phyloP scores from a whole-genome alignment of 2,329 filamentous ascomycete species.

The Pestalotiopsis sp. region DNA sequence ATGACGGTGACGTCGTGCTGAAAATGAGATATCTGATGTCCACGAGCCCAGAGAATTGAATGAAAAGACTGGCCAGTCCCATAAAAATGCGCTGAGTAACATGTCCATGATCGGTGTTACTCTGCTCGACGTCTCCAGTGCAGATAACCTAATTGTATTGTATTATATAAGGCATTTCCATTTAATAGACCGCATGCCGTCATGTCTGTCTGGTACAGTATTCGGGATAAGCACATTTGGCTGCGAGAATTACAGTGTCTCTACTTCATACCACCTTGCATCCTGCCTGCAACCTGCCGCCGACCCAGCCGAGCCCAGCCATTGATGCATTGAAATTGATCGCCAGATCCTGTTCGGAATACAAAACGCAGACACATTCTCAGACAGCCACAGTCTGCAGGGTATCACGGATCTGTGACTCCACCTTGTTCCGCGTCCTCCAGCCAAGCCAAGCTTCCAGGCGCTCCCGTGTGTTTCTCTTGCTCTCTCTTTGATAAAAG shows the following conservation, averaged over 20 bases:
- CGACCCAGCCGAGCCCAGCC: background rate
- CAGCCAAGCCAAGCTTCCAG: background rate
- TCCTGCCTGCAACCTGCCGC: background rate
- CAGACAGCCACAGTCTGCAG: background rate
- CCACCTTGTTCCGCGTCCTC: background rate
- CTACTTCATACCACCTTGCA: background rate
- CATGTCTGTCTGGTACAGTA: background rate
- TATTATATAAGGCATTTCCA: background rate
- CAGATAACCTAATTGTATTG: background rate
- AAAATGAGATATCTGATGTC: background rate
- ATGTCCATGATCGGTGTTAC: background rate
- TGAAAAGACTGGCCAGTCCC: background rate
- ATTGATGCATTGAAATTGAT: background rate
- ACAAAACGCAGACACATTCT: background rate
- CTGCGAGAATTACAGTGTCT: too few relatives aligned
- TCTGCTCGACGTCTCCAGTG: background rate
- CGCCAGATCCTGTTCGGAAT: background rate
- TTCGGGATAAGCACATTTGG: too few relatives aligned
- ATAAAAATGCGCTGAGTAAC: background rate
- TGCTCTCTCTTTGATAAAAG: background rate
- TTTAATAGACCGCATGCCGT: background rate
- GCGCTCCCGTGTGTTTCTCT: background rate
- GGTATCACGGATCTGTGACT: background rate
- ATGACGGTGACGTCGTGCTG: constrained; percentile 1
- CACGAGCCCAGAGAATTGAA: background rate